Evolutionary conservation across 108 stramenopile genomes (phyloP).

Genomic region (Cyclotella distinguenda): DNA sequence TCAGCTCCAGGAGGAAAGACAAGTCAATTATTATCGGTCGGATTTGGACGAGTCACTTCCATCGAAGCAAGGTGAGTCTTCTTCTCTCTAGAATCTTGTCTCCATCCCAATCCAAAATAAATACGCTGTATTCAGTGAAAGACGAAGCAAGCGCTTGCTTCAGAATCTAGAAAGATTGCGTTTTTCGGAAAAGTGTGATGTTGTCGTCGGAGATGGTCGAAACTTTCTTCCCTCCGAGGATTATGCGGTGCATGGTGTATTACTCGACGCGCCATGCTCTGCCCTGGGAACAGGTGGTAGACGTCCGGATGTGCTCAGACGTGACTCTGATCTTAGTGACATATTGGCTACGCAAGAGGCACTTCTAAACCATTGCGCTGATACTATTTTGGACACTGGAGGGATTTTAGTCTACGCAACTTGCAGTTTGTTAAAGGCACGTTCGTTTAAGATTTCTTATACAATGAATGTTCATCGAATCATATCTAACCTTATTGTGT

Average conservation of each 20-base stretch:
- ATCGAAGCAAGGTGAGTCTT: too few relatives aligned
- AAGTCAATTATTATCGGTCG: constrained; percentile 85
- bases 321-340: constrained; percentile 41
- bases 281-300: constrained; percentile 79
- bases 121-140: too few relatives aligned
- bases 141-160: constrained; percentile 47
- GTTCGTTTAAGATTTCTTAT: neutral
- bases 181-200: constrained; percentile 48
- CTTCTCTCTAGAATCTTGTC: too few relatives aligned
- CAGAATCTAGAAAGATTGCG: constrained; percentile 63
- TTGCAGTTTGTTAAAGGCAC: constrained; percentile 68
- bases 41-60: constrained; percentile 72
- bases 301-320: constrained; percentile 76
- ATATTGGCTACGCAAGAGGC: constrained; percentile 54
- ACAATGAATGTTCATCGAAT: neutral
- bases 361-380: constrained; percentile 62
- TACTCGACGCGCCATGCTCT: constrained; percentile 80
- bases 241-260: constrained; percentile 47
- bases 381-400: constrained; percentile 59
- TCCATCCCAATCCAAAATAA: too few relatives aligned
- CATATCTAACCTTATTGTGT: neutral
- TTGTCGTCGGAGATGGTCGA: constrained; percentile 65
- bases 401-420: constrained; percentile 84
- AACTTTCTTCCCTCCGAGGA: constrained; percentile 49
- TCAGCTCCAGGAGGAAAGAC: constrained; percentile 98